Evolutionary conservation across 768 basidiomycete species (phyloP), one percentile per base, ranked within the genome.

Genomic region (Termitomyces sp.): DNA sequence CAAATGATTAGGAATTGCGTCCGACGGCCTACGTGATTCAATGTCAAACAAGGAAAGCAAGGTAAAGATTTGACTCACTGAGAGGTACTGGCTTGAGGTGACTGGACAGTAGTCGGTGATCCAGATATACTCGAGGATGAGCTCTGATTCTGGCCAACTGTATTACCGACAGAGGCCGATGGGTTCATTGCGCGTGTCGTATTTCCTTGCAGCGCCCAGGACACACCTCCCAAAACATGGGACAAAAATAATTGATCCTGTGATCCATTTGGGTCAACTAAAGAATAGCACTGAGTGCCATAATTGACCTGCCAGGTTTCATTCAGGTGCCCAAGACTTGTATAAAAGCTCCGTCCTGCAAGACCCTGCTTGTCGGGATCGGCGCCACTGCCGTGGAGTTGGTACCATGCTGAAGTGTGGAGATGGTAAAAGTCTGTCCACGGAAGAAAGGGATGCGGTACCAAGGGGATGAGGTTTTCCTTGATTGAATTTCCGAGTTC

Each of bases 281-380:
- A 10, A 42, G n/a, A 22, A 52, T 20, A 68, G 27, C 31, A 20
- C 11, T 35, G 11, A 13, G 5, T 25, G 33, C 4, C 20, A 38
- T 10, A 33, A 49, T 78, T 53, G 50, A 85, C 88, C 72, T 80
- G 70, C 89, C 89, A 91, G 31, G 88, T 91, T 63, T 88, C 84
- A 61, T 84, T 85, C 50, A 84, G 70, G 66, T 95, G 92, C 0
- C 91, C 91, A 0, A 94, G 76, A 57, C 84, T 78, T 0, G 92
- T 94, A 66, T 91, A 94, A 73, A 89, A 94, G 62, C 89, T 91
- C 35, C 91, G 79, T 20, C 91, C 92, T 2, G 84, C 78, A 38
- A 65, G 62, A 23, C 32, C 18, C 25, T 46, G 50, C 12, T 76
- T 66, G 18, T 75, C 68, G 25, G 64, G 66, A 58, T 81, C 73